phyloP scores from a whole-genome alignment of 2,329 filamentous ascomycete species.

The Penicillium sp. region DNA sequence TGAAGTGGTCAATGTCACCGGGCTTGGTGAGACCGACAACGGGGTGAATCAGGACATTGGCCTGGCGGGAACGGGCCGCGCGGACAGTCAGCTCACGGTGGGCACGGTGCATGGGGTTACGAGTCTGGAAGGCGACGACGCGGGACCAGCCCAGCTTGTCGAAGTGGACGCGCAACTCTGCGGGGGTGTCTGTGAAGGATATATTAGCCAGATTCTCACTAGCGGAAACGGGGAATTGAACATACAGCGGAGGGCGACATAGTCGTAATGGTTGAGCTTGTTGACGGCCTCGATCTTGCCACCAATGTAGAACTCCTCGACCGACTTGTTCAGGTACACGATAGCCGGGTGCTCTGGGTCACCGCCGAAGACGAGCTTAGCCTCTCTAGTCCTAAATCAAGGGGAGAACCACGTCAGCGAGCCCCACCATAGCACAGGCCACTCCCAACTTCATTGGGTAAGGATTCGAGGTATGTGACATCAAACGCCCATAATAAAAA shows the following conservation, averaged over 20 bases:
- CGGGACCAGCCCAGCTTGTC: constrained; percentile 99
- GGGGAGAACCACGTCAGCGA: constrained; percentile 27
- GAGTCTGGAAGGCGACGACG: constrained; percentile 98
- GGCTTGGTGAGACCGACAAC: constrained; percentile 98
- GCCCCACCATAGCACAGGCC: constrained; percentile 24
- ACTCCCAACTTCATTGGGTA: constrained; percentile 8
- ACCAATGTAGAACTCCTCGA: constrained; percentile 87
- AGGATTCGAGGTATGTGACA: constrained; percentile 10
- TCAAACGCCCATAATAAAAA: not conserved
- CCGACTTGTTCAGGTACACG: constrained; percentile 78
- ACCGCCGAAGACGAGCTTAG: constrained; percentile 89
- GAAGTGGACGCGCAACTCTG: constrained; percentile 92
- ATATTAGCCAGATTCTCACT: constrained; percentile 2
- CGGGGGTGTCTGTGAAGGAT: constrained; percentile 68
- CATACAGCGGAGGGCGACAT: constrained; percentile 90
- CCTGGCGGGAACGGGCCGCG: constrained; percentile 90
- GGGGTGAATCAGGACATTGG: constrained; percentile 98
- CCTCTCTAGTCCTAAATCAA: constrained; percentile 70
- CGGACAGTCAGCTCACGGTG: constrained; percentile 97
- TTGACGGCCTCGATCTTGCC: constrained; percentile 95
- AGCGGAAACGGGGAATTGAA: constrained; percentile 9
- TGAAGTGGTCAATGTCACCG: constrained; percentile 99
- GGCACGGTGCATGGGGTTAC: constrained; percentile 98
- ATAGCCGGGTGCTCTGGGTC: constrained; percentile 89
- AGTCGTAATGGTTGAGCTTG: constrained; percentile 97